Base-by-base conservation (phyloP, 371 early-diverging fungal genomes). In the Pancytospora philotis region DNA sequence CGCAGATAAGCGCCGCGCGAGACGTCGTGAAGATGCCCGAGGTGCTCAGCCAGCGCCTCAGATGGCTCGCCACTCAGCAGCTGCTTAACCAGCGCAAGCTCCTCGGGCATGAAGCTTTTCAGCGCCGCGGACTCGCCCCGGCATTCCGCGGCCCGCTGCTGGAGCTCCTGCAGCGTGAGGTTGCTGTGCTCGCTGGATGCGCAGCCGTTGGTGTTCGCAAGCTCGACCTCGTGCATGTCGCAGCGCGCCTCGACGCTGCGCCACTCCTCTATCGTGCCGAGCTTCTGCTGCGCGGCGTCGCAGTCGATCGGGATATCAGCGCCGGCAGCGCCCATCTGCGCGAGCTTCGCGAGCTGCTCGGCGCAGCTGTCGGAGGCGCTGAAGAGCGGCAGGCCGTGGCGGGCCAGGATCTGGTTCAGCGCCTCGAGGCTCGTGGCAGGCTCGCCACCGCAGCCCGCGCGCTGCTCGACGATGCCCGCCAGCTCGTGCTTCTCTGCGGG, bases 171-270 rank as follows among this genome's bases (percentile, higher is more conserved):
- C 13, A 62, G 27, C 31, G 52, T 37, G 16, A 57, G 19, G 1
- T 36, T 25, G 35, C 53, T 65, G 19, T 39, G 52, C n/a, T 45
- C 13, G 45, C 38, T 0, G 3, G 35, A 38, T 25, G 59, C 59
- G 3, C 31, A 38, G 31, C 41, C 38, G 41, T 71, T 64, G 6
- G 22, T 10, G 58, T 71, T 71, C 13, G 72, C 68, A 0, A 72
- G 27, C 10, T 59, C 55, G 3, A 72, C 50, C 39, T 72, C 72
- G 31, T 57, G 31, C 0, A 55, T 3, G 34, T 72, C 72, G 28
- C 67, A 72, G 48, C 68, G 62, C 38, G 37, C 37, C 49, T 72
- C 72, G 10, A 51, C 37, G 35, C 68, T 32, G 36, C 58, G 49
- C 36, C 30, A 50, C 0, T 37, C 30, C 0, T 60, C 19, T n/a